phyloP scores from a whole-genome alignment of 176 grass and related monocot genomes.

The Musa acuminata region DNA sequence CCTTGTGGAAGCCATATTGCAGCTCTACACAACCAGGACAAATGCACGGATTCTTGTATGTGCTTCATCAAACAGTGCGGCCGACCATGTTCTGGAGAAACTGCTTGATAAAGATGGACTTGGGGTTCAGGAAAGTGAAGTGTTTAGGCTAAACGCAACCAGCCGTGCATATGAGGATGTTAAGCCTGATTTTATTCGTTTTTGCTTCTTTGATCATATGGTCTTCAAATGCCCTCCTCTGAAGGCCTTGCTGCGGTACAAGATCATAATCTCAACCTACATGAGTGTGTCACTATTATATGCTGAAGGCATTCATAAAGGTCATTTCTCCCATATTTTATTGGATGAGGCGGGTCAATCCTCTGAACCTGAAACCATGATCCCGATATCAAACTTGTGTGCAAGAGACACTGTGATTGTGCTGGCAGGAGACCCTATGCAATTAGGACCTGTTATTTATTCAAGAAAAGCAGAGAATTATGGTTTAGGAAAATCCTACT shows the following conservation, averaged over 20 bases:
- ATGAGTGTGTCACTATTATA: slow-evolving; percentile 55
- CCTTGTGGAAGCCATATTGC: slow-evolving; percentile 69
- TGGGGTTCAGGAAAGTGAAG: slow-evolving; percentile 46
- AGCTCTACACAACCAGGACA: slow-evolving; percentile 50
- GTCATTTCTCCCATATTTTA: slow-evolving; percentile 92
- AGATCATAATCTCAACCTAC: slow-evolving; percentile 79
- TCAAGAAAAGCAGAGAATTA: slow-evolving; percentile 50
- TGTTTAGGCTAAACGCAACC: slow-evolving; percentile 77
- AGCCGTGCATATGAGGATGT: slow-evolving; percentile 80
- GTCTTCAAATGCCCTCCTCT: slow-evolving; percentile 73
- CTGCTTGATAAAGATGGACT: slow-evolving; percentile 30
- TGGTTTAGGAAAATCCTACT: slow-evolving; percentile 64
- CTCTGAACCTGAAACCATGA: slow-evolving; percentile 86
- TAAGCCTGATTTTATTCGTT: slow-evolving; percentile 47
- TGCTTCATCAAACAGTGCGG: slow-evolving; percentile 83
- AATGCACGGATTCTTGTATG: slow-evolving; percentile 65
- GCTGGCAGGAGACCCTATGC: slow-evolving; percentile 85
- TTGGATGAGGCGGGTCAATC: slow-evolving; percentile 85
- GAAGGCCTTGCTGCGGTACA: slow-evolving; percentile 63
- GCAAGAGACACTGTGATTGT: slow-evolving; percentile 69
- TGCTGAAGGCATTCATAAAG: slow-evolving; percentile 49
- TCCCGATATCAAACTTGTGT: slow-evolving; percentile 56
- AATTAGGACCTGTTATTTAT: slow-evolving; percentile 74
- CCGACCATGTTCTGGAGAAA: slow-evolving; percentile 80
- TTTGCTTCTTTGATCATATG: slow-evolving; percentile 79